These are phyloP conservation scores for Skeletonema grethae DNA, from an alignment of 108 stramenopile genomes.

Conservation along the genomic window DNA sequence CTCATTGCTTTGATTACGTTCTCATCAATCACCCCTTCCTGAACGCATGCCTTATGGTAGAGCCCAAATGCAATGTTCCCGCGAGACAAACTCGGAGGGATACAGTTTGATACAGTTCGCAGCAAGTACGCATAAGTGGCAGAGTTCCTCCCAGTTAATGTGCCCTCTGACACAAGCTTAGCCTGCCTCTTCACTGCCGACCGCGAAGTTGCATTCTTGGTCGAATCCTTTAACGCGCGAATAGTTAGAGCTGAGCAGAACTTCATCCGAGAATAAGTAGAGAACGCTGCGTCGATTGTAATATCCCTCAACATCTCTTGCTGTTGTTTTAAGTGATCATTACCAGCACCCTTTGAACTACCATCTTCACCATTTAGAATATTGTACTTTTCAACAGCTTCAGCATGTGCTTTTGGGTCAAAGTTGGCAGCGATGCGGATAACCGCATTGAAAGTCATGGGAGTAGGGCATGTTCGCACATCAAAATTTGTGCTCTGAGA, in stretches of 20 bases:
- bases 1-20: constrained; percentile 53
- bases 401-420: constrained; percentile 38
- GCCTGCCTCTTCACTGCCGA: constrained; percentile 35
- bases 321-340: constrained; percentile 16
- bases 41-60: constrained; percentile 56
- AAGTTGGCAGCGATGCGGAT: constrained; percentile 60
- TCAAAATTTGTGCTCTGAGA: constrained; percentile 33
- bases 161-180: constrained; percentile 29
- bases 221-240: constrained; percentile 24
- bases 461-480: constrained; percentile 55
- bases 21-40: constrained; percentile 63
- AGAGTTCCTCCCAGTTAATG: constrained; percentile 58
- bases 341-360: not conserved
- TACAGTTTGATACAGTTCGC: constrained; percentile 51
- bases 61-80: constrained; percentile 74
- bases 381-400: constrained; percentile 24
- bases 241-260: constrained; percentile 40
- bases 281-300: constrained; percentile 54
- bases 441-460: constrained; percentile 72
- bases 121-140: constrained; percentile 64
- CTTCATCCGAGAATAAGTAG: constrained; percentile 47
- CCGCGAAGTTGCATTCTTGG: constrained; percentile 44
- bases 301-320: constrained; percentile 57
- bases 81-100: constrained; percentile 59
- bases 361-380: constrained; percentile 21